Percentiles rank a stretch among this genome's conserved stretches.
phyloP scores from a whole-genome alignment of 768 basidiomycete species.

The Dacryopinax primogenitus region DNA sequence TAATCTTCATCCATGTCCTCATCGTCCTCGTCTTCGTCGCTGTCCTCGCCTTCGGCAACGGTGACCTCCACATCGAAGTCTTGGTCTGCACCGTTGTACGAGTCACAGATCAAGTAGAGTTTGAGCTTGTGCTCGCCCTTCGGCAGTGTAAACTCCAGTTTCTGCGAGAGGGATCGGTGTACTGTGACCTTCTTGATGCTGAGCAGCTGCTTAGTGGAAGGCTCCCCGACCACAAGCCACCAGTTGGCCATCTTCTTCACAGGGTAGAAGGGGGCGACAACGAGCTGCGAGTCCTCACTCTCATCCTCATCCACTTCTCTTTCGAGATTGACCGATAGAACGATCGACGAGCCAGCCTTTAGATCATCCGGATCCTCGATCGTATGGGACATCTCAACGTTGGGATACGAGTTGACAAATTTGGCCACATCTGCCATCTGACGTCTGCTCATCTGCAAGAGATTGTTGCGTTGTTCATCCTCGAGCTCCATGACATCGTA shows the following conservation, averaged over 20 bases:
- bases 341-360: slow-evolving; percentile 72
- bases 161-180: slow-evolving; percentile 54
- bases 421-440: slow-evolving; percentile 92
- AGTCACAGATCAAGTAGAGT: slow-evolving; percentile 85
- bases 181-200: slow-evolving; percentile 82
- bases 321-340: slow-evolving; percentile 62
- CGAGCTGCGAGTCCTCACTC: slow-evolving; percentile 57
- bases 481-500: slow-evolving; percentile 99
- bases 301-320: slow-evolving; percentile 53
- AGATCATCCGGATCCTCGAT: slow-evolving; percentile 73
- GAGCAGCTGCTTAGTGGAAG: slow-evolving; percentile 65
- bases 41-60: slow-evolving; percentile 83
- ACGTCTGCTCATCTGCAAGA: slow-evolving; percentile 69
- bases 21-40: slow-evolving; percentile 58
- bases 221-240: slow-evolving; percentile 95
- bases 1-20: slow-evolving; percentile 37
- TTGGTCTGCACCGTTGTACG: slow-evolving; percentile 84
- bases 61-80: slow-evolving; percentile 76
- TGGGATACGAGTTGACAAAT: slow-evolving; percentile 94
- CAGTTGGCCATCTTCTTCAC: slow-evolving; percentile 83
- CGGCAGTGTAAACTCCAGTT: slow-evolving; percentile 79
- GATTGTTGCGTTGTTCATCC: slow-evolving; percentile 67
- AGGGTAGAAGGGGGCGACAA: slow-evolving; percentile 91
- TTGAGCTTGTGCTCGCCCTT: slow-evolving; percentile 73
- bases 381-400: slow-evolving; percentile 79